These are phyloP conservation scores for Knoxdaviesia capensis DNA, from an alignment of 2,329 filamentous ascomycete genomes.

Conservation along the genomic window DNA sequence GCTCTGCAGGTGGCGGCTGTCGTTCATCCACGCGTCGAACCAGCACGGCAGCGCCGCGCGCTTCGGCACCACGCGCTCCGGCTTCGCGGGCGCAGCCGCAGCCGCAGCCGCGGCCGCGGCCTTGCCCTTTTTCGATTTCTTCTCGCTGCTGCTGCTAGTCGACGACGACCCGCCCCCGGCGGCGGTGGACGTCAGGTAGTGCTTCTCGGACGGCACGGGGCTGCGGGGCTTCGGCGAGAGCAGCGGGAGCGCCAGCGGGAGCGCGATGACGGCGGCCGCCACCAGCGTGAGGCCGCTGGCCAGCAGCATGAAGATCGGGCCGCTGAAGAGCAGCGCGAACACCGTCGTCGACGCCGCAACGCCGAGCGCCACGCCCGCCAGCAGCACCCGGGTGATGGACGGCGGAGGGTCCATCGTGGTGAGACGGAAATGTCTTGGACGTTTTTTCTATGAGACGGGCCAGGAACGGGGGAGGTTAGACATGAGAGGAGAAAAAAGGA, in stretches of 20 bases:
- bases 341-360: not conserved
- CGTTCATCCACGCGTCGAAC: constrained; percentile 56
- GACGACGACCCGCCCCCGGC: constrained; percentile 27
- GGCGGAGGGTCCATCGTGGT: not conserved
- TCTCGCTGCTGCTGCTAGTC: not conserved
- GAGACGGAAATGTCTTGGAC: too few species aligned
- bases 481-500: not conserved
- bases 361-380: not conserved
- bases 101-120: not conserved
- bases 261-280: constrained; percentile 1
- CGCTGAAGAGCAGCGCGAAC: not conserved
- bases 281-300: not conserved
- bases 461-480: not conserved
- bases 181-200: constrained; percentile 55
- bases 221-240: constrained; percentile 65
- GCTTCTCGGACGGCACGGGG: constrained; percentile 61
- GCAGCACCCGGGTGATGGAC: not conserved
- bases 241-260: constrained; percentile 37
- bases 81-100: not conserved
- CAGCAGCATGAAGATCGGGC: not conserved
- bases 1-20: constrained; percentile 21
- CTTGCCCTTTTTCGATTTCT: not conserved
- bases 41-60: constrained; percentile 55
- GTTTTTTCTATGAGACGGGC: too few species aligned
- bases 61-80: constrained; percentile 5